phyloP scores from a whole-genome alignment of 306 rosid genomes.

The Quercus ilex region DNA sequence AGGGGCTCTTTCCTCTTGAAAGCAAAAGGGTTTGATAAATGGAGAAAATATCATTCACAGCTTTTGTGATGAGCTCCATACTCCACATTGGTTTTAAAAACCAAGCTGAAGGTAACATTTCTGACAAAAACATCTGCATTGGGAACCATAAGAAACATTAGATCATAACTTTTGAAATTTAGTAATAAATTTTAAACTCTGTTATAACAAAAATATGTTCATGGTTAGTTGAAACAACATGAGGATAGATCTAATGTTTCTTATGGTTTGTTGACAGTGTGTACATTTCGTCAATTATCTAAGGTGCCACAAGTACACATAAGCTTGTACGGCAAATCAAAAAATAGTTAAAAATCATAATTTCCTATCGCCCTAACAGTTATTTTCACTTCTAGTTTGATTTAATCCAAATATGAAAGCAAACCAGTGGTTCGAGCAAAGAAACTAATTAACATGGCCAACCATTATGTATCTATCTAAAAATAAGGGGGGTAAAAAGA shows the following conservation, averaged over 20 bases:
- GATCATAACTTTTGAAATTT: background rate
- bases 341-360: background rate
- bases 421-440: constrained; percentile 29
- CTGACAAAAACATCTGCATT: background rate
- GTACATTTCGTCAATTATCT: background rate
- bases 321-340: background rate
- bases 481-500: constrained; percentile 1
- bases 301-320: background rate
- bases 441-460: constrained; percentile 27
- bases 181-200: background rate
- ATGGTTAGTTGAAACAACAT: no score
- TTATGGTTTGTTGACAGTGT: no score
- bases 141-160: background rate
- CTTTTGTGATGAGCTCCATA: constrained; percentile 3
- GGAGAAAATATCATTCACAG: background rate
- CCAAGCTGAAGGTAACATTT: constrained; percentile 1
- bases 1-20: no score
- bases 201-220: no score
- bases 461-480: constrained; percentile 23
- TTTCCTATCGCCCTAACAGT: background rate
- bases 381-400: constrained; percentile 7
- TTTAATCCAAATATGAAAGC: background rate
- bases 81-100: background rate
- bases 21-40: background rate
- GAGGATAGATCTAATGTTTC: no score